These are phyloP conservation scores for Artemisia argyi DNA, from an alignment of 129 eudicot species.

Conservation along the genomic window DNA sequence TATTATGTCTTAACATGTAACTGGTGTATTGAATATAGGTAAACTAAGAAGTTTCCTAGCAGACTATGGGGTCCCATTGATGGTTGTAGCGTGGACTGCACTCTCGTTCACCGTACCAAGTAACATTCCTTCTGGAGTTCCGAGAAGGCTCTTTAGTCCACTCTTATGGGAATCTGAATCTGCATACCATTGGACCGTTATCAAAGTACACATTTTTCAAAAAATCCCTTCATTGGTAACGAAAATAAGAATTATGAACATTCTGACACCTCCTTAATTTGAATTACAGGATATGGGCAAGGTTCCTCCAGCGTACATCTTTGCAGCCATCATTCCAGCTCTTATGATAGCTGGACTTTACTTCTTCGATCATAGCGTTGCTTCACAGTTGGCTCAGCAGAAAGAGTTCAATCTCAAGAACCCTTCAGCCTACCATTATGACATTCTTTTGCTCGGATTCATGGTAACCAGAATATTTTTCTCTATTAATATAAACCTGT, in stretches of 20 bases:
- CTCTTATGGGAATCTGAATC: slow-evolving; percentile 47
- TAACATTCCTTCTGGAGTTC: slow-evolving; percentile 56
- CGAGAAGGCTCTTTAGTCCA: slow-evolving; percentile 53
- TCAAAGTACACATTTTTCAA: slow-evolving; percentile 29
- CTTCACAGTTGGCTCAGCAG: slow-evolving; percentile 63
- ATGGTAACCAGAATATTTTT: slow-evolving; percentile 30
- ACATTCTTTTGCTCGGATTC: slow-evolving; percentile 48
- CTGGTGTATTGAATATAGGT: slow-evolving; percentile 25
- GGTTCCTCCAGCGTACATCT: slow-evolving; percentile 42
- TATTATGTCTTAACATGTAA: slow-evolving; percentile 1
- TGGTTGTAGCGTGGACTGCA: slow-evolving; percentile 51
- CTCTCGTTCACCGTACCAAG: slow-evolving; percentile 48
- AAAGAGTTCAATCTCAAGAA: slow-evolving; percentile 62
- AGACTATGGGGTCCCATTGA: slow-evolving; percentile 61
- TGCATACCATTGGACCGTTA: slow-evolving; percentile 45
- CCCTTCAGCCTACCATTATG: slow-evolving; percentile 58
- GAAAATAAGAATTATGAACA: not conserved
- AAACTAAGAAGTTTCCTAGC: slow-evolving; percentile 39
- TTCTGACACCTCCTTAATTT: not conserved
- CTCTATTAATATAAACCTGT: not conserved
- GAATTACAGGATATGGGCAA: slow-evolving; percentile 49
- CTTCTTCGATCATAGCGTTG: slow-evolving; percentile 64
- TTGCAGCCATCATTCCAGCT: slow-evolving; percentile 57
- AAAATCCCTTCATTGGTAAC: not conserved
- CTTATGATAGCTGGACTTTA: slow-evolving; percentile 57